Conservation (phyloP, 1,284 basidiomycete species). For the Neolentinus lepideus region DNA sequence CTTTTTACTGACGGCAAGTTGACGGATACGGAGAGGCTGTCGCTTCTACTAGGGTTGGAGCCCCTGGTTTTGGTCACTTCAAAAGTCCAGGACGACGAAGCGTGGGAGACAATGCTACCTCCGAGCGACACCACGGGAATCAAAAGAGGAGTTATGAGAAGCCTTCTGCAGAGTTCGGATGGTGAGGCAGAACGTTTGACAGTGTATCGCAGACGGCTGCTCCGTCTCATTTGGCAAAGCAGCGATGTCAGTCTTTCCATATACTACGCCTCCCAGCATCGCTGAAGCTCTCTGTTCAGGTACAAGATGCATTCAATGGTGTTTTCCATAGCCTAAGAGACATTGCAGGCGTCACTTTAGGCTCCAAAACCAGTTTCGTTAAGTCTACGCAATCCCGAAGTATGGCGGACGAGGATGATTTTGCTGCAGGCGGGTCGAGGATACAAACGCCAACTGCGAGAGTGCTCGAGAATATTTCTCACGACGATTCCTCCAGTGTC, state of each 20-base stretch:
- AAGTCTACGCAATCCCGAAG: background rate
- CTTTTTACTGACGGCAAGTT: constrained; percentile 40
- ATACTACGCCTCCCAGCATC: background rate
- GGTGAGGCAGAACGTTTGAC: background rate
- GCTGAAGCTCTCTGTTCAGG: constrained; percentile 27
- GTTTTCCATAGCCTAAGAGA: constrained; percentile 32
- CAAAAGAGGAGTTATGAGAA: constrained; percentile 39
- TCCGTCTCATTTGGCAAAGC: constrained; percentile 52
- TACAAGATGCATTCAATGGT: constrained; percentile 43
- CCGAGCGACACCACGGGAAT: constrained; percentile 67
- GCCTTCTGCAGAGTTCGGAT: background rate
- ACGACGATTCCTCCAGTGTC: constrained; percentile 5
- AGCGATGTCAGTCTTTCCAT: constrained; percentile 43
- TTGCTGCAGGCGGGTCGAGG: background rate
- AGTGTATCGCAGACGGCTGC: constrained; percentile 21
- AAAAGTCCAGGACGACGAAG: constrained; percentile 19
- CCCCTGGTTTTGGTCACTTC: constrained; percentile 40
- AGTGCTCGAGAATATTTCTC: background rate
- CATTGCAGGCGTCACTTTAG: constrained; percentile 23
- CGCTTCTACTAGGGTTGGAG: constrained; percentile 60
- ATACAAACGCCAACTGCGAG: background rate
- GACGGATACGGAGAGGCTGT: constrained; percentile 51
- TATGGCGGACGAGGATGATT: background rate
- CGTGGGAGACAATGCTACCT: constrained; percentile 50
- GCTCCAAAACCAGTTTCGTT: constrained; percentile 11